A percentile compares a stretch with the other conserved stretches of the same genome.
Conservation (phyloP, 805 yeast species). For the Dipodascus geniculatus region DNA sequence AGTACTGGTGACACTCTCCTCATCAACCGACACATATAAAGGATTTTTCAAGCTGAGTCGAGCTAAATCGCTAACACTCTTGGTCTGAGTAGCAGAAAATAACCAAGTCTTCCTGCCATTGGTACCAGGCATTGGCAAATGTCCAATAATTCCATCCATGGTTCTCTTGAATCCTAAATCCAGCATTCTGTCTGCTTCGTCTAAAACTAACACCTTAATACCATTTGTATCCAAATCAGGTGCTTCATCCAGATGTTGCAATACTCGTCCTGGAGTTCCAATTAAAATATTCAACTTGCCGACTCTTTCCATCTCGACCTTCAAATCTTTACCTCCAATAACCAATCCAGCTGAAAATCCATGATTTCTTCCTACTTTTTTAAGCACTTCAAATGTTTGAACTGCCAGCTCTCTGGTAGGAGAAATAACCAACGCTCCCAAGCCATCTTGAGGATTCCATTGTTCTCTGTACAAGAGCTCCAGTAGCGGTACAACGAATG, state of each 20-base stretch:
- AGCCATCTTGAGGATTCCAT: slow-evolving; percentile 77
- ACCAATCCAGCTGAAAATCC: slow-evolving; percentile 81
- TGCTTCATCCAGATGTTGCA: slow-evolving; percentile 87
- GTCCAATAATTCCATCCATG: slow-evolving; percentile 66
- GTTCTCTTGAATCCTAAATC: slow-evolving; percentile 90
- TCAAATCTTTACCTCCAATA: slow-evolving; percentile 86
- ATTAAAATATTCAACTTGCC: slow-evolving; percentile 69
- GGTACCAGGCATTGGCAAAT: slow-evolving; percentile 47
- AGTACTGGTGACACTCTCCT: slow-evolving; percentile 35
- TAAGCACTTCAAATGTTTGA: slow-evolving; percentile 78
- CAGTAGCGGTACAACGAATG: slow-evolving; percentile 72
- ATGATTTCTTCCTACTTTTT: slow-evolving; percentile 67
- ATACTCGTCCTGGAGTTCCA: slow-evolving; percentile 84
- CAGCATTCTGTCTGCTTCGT: slow-evolving; percentile 85
- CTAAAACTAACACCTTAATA: slow-evolving; percentile 68
- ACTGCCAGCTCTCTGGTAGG: slow-evolving; percentile 89
- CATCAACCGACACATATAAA: slow-evolving; percentile 40
- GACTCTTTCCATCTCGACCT: slow-evolving; percentile 70
- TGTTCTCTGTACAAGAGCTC: slow-evolving; percentile 46
- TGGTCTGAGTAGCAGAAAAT: slow-evolving; percentile 85
- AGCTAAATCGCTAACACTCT: slow-evolving; percentile 71
- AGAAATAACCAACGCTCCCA: slow-evolving; percentile 80
- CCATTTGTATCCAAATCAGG: slow-evolving; percentile 66
- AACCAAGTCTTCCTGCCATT: slow-evolving; percentile 61
- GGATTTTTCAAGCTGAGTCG: slow-evolving; percentile 62